Evolutionary conservation across 192 early-diverging fungal species (phyloP).

Genomic region (Obelidium mucronatum): DNA sequence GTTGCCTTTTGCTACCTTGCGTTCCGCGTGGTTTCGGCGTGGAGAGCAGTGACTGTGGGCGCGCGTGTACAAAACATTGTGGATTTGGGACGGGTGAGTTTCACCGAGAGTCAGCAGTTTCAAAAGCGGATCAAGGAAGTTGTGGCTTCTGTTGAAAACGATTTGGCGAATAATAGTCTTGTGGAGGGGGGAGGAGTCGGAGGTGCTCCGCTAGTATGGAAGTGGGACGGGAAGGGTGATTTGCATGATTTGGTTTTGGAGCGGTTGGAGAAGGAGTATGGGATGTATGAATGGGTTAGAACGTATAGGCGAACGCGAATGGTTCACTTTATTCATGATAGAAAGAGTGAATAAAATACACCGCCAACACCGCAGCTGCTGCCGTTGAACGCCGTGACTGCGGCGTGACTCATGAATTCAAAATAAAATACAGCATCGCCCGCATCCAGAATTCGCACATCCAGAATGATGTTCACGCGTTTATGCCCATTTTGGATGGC

Average conservation of each 20-base stretch:
- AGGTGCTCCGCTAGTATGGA: no score
- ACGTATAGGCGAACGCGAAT: slow-evolving; percentile 50
- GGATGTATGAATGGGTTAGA: slow-evolving; percentile 45
- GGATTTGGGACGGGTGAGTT: slow-evolving; percentile 42
- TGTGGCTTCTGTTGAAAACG: neutral
- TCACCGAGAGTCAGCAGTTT: slow-evolving; percentile 44
- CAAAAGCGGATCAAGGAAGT: slow-evolving; percentile 18
- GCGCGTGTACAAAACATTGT: slow-evolving; percentile 43
- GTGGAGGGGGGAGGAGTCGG: no score
- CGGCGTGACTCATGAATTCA: no score
- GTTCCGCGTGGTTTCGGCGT: slow-evolving; percentile 51
- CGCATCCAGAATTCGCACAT: no score
- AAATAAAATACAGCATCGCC: no score
- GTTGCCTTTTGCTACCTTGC: slow-evolving; percentile 55
- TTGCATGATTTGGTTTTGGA: slow-evolving; percentile 58
- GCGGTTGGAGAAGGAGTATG: slow-evolving; percentile 48
- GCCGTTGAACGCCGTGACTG: no score
- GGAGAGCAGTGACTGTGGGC: slow-evolving; percentile 42
- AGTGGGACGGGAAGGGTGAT: slow-evolving; percentile 43
- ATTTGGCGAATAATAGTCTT: neutral
- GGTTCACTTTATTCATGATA: slow-evolving; percentile 31
- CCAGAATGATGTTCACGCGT: no score
- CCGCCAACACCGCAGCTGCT: no score
- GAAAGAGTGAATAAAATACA: no score
- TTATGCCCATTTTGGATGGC: no score